Percentiles rank a stretch among this genome's conserved stretches.
Conservation (phyloP, 2,329 filamentous ascomycete species). For the Reticulascus tulasneorum region DNA sequence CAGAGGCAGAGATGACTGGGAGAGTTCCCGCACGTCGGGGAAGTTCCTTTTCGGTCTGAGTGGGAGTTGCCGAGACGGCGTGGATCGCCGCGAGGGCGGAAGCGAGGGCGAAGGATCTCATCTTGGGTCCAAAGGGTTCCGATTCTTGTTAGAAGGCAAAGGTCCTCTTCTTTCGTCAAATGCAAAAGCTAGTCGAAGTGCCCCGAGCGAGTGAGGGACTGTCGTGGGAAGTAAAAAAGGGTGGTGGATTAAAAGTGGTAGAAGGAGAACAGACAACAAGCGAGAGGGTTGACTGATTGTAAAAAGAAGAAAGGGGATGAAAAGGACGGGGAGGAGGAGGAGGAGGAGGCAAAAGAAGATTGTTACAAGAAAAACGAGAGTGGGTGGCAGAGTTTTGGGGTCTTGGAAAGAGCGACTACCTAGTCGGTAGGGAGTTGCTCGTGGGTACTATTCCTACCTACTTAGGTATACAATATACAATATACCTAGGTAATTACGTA, state of each 20-base stretch:
- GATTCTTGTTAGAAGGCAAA: no score
- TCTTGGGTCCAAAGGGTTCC: conserved; percentile 26
- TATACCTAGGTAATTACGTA: no score
- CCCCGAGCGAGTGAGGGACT: conserved; percentile 4
- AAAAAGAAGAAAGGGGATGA: conserved; percentile 6
- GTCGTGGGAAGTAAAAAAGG: conserved; percentile 6
- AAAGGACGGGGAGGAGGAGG: conserved; percentile 6
- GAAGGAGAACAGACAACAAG: conserved; percentile 12
- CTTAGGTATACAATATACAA: no score
- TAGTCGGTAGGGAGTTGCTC: no score
- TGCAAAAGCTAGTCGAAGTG: conserved; percentile 5
- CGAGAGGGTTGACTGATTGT: conserved; percentile 13
- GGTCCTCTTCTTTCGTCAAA: no score
- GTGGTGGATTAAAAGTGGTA: conserved; percentile 11
- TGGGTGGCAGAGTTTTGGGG: no score
- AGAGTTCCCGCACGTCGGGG: conserved; percentile 47
- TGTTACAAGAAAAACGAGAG: not conserved
- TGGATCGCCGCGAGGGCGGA: conserved; percentile 44
- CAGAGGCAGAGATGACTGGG: conserved; percentile 48
- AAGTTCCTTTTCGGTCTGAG: conserved; percentile 41
- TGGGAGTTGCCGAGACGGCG: conserved; percentile 44
- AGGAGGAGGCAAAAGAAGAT: not conserved
- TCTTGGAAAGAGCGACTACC: no score
- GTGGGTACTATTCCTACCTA: no score
- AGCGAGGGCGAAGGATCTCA: conserved; percentile 46